Percentiles rank a stretch among this genome's conserved stretches.
phyloP scores from a whole-genome alignment of 2,329 filamentous ascomycete genomes.

The Pseudogymnoascus sp. region DNA sequence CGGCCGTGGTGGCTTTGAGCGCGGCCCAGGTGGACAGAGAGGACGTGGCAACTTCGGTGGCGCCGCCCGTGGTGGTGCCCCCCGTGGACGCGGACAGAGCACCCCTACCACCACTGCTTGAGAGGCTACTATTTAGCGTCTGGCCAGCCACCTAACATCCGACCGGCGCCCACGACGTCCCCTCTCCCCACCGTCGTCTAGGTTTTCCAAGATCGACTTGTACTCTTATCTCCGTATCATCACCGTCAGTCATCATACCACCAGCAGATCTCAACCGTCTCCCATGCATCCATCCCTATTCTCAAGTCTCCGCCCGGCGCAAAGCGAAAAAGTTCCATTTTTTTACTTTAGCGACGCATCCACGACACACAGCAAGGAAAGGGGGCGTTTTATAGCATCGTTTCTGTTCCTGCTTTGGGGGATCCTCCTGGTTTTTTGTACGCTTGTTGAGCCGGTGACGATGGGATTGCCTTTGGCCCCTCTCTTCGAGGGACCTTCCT shows the following conservation, averaged over 20 bases:
- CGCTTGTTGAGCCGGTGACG: background rate
- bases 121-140: background rate
- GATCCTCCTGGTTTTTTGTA: background rate
- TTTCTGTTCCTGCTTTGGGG: constrained; percentile 2
- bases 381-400: constrained; percentile 4
- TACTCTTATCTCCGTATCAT: constrained; percentile 3
- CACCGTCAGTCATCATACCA: background rate
- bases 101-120: background rate
- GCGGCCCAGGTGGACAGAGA: constrained; percentile 37
- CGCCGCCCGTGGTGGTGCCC: constrained; percentile 59
- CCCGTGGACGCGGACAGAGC: constrained; percentile 39
- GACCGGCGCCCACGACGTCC: background rate
- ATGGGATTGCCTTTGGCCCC: constrained; percentile 2
- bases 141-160: background rate
- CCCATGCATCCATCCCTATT: background rate
- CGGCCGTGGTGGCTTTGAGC: constrained; percentile 61
- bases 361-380: constrained; percentile 1
- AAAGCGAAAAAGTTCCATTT: constrained; percentile 6
- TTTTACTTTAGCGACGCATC: background rate
- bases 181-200: background rate
- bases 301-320: constrained; percentile 1
- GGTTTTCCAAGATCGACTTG: background rate
- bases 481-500: background rate
- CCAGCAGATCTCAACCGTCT: background rate
- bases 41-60: constrained; percentile 33